Percentiles rank a stretch among this genome's conserved stretches.
Evolutionary conservation across 2,329 filamentous ascomycete genomes (phyloP).

Genomic region (Neoarthrinium moseri): DNA sequence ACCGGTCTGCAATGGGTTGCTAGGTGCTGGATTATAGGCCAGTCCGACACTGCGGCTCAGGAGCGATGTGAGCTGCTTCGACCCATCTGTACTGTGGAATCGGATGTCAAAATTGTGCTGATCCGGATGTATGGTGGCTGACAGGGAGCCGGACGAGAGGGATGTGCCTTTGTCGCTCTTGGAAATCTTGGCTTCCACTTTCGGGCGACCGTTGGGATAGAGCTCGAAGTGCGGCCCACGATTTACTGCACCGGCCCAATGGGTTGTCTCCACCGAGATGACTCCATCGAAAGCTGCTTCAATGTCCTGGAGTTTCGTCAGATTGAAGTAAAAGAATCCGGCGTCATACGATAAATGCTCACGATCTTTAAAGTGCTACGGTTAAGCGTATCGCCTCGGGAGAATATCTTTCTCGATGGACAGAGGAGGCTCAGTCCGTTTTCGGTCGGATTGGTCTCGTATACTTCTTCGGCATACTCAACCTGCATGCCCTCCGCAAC

Average conservation of each 20-base stretch:
- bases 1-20: conserved; percentile 49
- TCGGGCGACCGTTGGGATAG: conserved; percentile 50
- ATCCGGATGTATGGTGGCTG: conserved; percentile 47
- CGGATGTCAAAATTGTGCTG: conserved; percentile 53
- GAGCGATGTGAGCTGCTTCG: conserved; percentile 53
- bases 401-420: conserved; percentile 53
- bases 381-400: conserved; percentile 56
- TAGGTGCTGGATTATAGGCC: conserved; percentile 53
- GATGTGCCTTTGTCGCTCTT: conserved; percentile 45
- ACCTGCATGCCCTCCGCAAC: conserved; percentile 57
- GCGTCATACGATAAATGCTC: too few relatives aligned
- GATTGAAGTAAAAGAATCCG: too few relatives aligned
- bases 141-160: conserved; percentile 48
- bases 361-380: conserved; percentile 52
- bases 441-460: conserved; percentile 46
- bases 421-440: conserved; percentile 54
- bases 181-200: conserved; percentile 34
- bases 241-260: conserved; percentile 53
- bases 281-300: conserved; percentile 57
- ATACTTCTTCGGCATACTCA: conserved; percentile 66
- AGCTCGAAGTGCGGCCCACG: conserved; percentile 58
- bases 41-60: conserved; percentile 55
- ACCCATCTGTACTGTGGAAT: conserved; percentile 50
- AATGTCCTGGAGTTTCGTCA: conserved; percentile 39
- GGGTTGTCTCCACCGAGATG: conserved; percentile 58